Conservation (phyloP, 2,329 filamentous ascomycete genomes). For the Cercospora sesami region DNA sequence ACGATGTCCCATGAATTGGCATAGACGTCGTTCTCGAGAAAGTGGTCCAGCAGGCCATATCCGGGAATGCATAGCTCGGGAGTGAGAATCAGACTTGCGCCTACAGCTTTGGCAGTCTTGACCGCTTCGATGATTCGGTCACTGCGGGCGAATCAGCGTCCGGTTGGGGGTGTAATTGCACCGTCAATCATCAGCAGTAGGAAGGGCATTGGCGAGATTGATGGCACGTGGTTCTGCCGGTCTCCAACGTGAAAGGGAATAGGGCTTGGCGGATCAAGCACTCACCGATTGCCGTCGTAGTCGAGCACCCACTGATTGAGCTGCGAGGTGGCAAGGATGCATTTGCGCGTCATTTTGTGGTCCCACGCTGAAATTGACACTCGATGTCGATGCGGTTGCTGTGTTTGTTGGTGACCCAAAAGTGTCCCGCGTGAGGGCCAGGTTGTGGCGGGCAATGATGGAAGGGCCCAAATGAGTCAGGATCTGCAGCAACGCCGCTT, state of each 20-base stretch:
- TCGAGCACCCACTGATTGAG: slow-evolving; percentile 56
- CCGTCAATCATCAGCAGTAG: not conserved
- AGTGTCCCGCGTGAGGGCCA: not conserved
- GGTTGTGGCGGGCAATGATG: not conserved
- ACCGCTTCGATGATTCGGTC: slow-evolving; percentile 65
- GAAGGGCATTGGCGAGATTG: not conserved
- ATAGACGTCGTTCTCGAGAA: slow-evolving; percentile 45
- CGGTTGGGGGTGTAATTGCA: not conserved
- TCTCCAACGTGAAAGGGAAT: not conserved
- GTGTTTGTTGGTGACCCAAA: not conserved
- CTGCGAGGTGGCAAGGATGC: slow-evolving; percentile 47
- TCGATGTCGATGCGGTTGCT: not conserved
- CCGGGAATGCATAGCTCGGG: slow-evolving; percentile 57
- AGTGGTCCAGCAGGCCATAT: slow-evolving; percentile 69
- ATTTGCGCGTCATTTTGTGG: slow-evolving; percentile 36
- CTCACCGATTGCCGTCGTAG: slow-evolving; percentile 59
- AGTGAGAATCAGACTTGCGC: slow-evolving; percentile 59
- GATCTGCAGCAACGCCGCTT: not conserved
- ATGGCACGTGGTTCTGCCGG: not conserved
- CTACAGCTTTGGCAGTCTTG: slow-evolving; percentile 57
- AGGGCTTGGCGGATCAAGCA: not conserved
- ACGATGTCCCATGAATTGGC: slow-evolving; percentile 60
- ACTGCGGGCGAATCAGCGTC: not conserved
- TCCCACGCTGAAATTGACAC: not conserved
- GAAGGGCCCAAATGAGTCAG: not conserved